Conservation (phyloP, 2,329 filamentous ascomycete genomes). For the Diatrype stigma region DNA sequence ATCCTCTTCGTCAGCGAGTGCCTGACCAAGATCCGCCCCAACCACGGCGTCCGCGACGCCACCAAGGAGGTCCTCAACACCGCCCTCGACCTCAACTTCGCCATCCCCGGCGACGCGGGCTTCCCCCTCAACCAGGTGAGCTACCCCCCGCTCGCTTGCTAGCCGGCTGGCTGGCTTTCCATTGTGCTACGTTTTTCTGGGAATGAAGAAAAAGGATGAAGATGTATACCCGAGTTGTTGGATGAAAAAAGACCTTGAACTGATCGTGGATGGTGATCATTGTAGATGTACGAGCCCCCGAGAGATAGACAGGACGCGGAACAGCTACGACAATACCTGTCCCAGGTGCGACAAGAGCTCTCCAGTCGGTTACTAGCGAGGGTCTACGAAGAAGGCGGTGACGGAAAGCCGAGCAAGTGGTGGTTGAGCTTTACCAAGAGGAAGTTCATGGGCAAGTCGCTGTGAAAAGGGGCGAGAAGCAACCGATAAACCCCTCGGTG, state of each 20-base stretch:
- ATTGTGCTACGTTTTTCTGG: background rate
- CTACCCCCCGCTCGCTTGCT: background rate
- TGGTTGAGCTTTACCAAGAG: conserved; percentile 99
- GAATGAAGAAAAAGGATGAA: background rate
- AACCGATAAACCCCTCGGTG: background rate
- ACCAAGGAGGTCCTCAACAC: conserved; percentile 80
- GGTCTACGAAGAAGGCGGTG: conserved; percentile 73
- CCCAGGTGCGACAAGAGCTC: conserved; percentile 90
- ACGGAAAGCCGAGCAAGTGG: conserved; percentile 77
- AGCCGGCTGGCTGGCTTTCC: background rate
- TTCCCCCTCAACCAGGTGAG: conserved; percentile 86
- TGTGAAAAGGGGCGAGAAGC: conserved; percentile 44
- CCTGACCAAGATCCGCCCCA: conserved; percentile 78
- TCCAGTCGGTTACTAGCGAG: conserved; percentile 76
- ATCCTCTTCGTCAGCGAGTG: conserved; percentile 94
- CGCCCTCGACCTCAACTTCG: conserved; percentile 89
- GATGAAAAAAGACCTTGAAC: background rate
- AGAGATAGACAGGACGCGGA: conserved; percentile 85
- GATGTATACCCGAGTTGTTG: too few relatives aligned
- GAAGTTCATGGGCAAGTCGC: conserved; percentile 97
- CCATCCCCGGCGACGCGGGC: conserved; percentile 85
- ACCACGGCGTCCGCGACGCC: conserved; percentile 55
- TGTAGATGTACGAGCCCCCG: conserved; percentile 84
- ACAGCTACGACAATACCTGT: conserved; percentile 80
- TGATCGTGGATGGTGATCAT: conserved; percentile 1